Evolutionary conservation across 2,329 filamentous ascomycete genomes (phyloP), one percentile per base, ranked within the genome.

Genomic region (Phaeosphaeriaceae sp.): DNA sequence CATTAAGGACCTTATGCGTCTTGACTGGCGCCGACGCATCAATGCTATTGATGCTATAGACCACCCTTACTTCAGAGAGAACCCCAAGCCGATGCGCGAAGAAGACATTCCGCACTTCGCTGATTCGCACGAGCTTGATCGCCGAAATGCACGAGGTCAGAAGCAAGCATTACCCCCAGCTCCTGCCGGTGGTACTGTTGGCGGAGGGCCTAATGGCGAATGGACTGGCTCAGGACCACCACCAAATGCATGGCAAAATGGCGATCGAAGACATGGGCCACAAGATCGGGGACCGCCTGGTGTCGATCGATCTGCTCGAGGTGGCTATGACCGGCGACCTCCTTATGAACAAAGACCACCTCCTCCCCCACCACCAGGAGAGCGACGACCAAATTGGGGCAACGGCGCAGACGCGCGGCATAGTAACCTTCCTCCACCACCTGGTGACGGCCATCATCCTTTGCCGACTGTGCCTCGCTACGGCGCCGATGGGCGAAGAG

Each of bases 41-140:
- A 99, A 97, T 68, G 94, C 94, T 0, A 89, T 95, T 20, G 94
- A 99, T 74, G 94, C 94, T 1, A 78, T 99, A 17, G 84, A 95
- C 56, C 94, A 99, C 66, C 86, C 90, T 1, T 99, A 97, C 74
- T 97, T 99, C 77, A 87, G 85, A 54, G 88, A 84, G 48, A 75
- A 83, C 1, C 94, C 94, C 3, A 79, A 88, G 4, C 94, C 94
- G 7, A 86, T 92, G 32, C 83, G 84, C 46, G 91, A 94, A 1
- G 87, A 88, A 56, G 92, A 97, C 42, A 83, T 99, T n/a, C 94
- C 94, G 2, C 83, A 79, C 13, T 97, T 96, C 66, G 90, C 96
- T 68, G 93, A 97, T 65, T 96, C 92, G 36, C 94, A 99, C 74
- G 94, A 99, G 73, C 80, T 97, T n/a, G 94, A 99, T 70, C 85